Conservation (phyloP, 2,329 filamentous ascomycete species). For the Hymenoscyphus repandus region DNA sequence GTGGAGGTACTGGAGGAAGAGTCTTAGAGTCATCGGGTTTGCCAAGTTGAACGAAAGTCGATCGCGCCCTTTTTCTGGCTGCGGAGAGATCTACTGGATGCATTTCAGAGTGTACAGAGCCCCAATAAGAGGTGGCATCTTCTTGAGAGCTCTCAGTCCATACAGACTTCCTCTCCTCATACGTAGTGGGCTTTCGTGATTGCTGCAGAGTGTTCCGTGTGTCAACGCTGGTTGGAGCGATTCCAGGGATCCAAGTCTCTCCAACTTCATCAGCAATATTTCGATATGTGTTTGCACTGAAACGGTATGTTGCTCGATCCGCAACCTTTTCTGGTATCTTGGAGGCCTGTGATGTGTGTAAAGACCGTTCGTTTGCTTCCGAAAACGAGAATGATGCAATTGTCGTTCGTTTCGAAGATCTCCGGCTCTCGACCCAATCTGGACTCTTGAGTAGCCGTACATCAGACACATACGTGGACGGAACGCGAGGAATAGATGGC, state of each 20-base stretch:
- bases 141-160: conserved; percentile 35
- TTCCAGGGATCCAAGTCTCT: conserved; percentile 37
- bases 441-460: conserved; percentile 17
- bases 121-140: conserved; percentile 43
- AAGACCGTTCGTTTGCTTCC: conserved; percentile 3
- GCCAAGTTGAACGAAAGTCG: conserved; percentile 35
- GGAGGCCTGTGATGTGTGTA: conserved; percentile 4
- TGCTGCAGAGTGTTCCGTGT: conserved; percentile 8
- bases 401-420: conserved; percentile 26
- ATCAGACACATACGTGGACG: conserved; percentile 24
- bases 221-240: conserved; percentile 15
- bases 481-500: conserved; percentile 38
- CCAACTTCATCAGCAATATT: conserved; percentile 33
- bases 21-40: not conserved
- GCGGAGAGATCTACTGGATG: conserved; percentile 40
- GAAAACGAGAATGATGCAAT: conserved; percentile 21
- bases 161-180: conserved; percentile 33
- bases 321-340: not conserved
- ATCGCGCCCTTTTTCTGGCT: conserved; percentile 37
- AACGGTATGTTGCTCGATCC: conserved; percentile 20
- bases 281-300: conserved; percentile 31
- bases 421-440: conserved; percentile 22
- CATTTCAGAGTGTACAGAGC: conserved; percentile 45
- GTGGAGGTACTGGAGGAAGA: conserved; percentile 4
- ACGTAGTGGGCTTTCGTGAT: conserved; percentile 9